Evolutionary conservation across 1,139 yeast species (phyloP).

Genomic region (Pichia sorboxylosa): DNA sequence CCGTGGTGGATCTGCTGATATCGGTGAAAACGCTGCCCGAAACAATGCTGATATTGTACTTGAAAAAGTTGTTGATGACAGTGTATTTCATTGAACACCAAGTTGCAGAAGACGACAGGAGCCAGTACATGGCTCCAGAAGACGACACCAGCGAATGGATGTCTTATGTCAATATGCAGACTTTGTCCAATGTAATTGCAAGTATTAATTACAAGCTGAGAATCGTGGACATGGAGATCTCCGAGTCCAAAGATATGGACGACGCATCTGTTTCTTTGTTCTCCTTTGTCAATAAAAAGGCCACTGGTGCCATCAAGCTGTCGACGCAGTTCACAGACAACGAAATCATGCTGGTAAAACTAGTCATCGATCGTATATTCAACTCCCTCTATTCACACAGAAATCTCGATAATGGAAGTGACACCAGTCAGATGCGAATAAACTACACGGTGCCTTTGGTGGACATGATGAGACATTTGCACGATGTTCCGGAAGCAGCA

Average conservation of each 20-base stretch:
- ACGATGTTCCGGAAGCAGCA: slow-evolving; percentile 4
- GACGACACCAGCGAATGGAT: slow-evolving; percentile 1
- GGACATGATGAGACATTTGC: slow-evolving; percentile 8
- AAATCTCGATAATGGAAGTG: not conserved
- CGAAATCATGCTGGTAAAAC: slow-evolving; percentile 40
- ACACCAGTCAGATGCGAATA: slow-evolving; percentile 1
- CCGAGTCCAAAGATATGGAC: slow-evolving; percentile 29
- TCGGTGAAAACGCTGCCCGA: slow-evolving; percentile 22
- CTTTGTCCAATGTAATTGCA: slow-evolving; percentile 7
- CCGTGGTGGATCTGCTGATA: slow-evolving; percentile 35
- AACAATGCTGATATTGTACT: slow-evolving; percentile 12
- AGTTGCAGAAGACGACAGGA: not conserved
- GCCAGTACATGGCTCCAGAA: too few species aligned
- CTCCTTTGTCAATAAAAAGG: slow-evolving; percentile 33
- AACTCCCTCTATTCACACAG: slow-evolving; percentile 7
- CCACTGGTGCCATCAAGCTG: slow-evolving; percentile 32
- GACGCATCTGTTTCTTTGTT: slow-evolving; percentile 22
- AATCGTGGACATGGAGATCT: slow-evolving; percentile 35
- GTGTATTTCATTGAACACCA: too few species aligned
- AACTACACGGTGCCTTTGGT: slow-evolving; percentile 10
- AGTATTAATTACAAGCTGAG: slow-evolving; percentile 24
- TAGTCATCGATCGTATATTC: slow-evolving; percentile 34
- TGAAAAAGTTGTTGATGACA: slow-evolving; percentile 7
- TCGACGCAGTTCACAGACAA: slow-evolving; percentile 33
- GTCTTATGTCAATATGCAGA: slow-evolving; percentile 2